phyloP scores from a whole-genome alignment of 164 flowering plant genomes.

The Malania oleifera region DNA sequence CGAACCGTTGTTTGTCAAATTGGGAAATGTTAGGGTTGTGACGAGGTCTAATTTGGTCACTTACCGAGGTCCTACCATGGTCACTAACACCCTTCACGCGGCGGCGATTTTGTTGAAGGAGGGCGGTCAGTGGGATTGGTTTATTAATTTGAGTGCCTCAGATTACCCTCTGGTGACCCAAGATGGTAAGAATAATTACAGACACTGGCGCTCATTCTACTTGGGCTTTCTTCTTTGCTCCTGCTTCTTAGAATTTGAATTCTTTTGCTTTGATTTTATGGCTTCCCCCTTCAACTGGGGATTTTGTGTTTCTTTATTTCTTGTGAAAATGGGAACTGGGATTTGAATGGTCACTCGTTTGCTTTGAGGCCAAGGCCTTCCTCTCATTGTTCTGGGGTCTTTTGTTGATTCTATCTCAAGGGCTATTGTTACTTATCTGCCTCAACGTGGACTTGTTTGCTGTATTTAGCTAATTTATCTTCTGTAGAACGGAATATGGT shows the following conservation, averaged over 20 bases:
- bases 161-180: conserved; percentile 89
- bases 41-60: conserved; percentile 67
- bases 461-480: too few species aligned
- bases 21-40: conserved; percentile 63
- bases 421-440: too few species aligned
- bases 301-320: neutral
- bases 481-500: too few species aligned
- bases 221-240: neutral
- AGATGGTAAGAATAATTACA: conserved; percentile 48
- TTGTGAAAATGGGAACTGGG: neutral
- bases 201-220: neutral
- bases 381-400: too few species aligned
- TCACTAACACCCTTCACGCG: conserved; percentile 72
- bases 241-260: neutral
- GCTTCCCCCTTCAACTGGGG: neutral
- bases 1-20: conserved; percentile 33
- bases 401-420: too few species aligned
- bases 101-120: conserved; percentile 68
- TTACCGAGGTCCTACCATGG: conserved; percentile 86
- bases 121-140: conserved; percentile 85
- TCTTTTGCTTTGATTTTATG: neutral
- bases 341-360: too few species aligned
- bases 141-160: conserved; percentile 80
- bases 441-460: too few species aligned
- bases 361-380: neutral